Evolutionary conservation across 192 early-diverging fungal genomes (phyloP), one percentile per base, ranked within the genome.

Genomic region (Backusella westeae): DNA sequence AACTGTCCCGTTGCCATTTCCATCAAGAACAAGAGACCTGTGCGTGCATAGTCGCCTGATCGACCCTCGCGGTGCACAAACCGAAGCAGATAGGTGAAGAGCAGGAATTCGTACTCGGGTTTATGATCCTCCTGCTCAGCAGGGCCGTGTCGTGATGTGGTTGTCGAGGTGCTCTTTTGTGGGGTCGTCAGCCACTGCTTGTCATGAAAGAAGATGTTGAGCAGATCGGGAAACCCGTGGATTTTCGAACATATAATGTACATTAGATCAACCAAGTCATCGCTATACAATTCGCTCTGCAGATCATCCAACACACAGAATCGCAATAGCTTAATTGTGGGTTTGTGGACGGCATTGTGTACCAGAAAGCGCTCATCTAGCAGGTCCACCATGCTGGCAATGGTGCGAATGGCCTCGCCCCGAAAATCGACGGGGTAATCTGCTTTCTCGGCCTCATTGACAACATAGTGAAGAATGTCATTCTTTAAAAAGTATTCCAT

Each of bases 31-130:
- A 95, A 81, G 67, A 95, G 85, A 49, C 94, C 94, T 36, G 94
- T 94, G 35, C 97, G 85, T 2, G 95, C 95, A 73, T 91, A 93
- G 75, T 99, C 97, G 17, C 93, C 93, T 17, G 89, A 82, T 72
- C 91, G 87, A 41, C 95, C 96, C 73, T 97, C 96, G 29, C 90
- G 85, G 79, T 99, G 96, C n/a, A 99, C 86, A 84, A 94, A 97
- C 69, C 86, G 90, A 44, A 96, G 81, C 39, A 99, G 86, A 67
- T 99, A 96, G 19, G 95, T 92, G 76, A 97, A 97, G 7, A 99
- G 81, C 15, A 95, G 80, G 74, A 96, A 98, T 69, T 96, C 92
- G 79, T 90, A 94, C 44, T 89, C 89, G 7, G 83, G 84, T 29
- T 85, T 81, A 41, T 84, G 56, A 1, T 75, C 17, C 4, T 75